These are phyloP conservation scores for Nephelium lappaceum DNA, from an alignment of 345 rosid genomes.

Conservation along the genomic window DNA sequence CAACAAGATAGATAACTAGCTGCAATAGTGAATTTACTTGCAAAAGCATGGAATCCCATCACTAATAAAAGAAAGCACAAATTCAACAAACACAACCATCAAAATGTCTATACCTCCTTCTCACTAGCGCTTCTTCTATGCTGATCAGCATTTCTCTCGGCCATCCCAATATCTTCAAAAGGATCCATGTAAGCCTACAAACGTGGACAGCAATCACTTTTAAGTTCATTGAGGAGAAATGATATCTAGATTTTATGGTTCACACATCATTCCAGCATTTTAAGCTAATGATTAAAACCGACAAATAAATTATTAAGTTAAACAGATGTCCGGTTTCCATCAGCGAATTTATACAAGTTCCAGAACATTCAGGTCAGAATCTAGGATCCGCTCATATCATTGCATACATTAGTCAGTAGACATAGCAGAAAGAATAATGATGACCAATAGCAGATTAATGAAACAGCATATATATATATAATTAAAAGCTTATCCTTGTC, in stretches of 20 bases:
- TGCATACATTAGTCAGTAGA: background rate
- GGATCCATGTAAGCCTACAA: constrained; percentile 76
- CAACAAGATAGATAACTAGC: background rate
- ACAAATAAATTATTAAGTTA: background rate
- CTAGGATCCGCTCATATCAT: constrained; percentile 4
- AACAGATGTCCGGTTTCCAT: background rate
- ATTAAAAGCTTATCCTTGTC: background rate
- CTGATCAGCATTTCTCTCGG: constrained; percentile 72
- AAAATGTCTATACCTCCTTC: constrained; percentile 60
- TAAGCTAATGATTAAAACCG: background rate
- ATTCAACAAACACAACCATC: constrained; percentile 8
- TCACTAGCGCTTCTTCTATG: constrained; percentile 92
- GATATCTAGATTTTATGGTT: background rate
- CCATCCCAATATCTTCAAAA: constrained; percentile 80
- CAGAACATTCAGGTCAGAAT: constrained; percentile 1
- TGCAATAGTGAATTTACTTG: background rate
- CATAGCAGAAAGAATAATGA: background rate
- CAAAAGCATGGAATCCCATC: background rate
- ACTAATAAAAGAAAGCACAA: background rate
- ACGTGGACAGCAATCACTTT: background rate
- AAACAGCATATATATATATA: background rate
- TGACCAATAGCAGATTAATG: background rate
- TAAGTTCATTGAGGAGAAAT: constrained; percentile 9
- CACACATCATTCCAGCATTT: constrained; percentile 9
- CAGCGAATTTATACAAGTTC: background rate